Evolutionary conservation across 345 rosid genomes (phyloP), one percentile per base, ranked within the genome.

Genomic region (Populus ilicifolia): DNA sequence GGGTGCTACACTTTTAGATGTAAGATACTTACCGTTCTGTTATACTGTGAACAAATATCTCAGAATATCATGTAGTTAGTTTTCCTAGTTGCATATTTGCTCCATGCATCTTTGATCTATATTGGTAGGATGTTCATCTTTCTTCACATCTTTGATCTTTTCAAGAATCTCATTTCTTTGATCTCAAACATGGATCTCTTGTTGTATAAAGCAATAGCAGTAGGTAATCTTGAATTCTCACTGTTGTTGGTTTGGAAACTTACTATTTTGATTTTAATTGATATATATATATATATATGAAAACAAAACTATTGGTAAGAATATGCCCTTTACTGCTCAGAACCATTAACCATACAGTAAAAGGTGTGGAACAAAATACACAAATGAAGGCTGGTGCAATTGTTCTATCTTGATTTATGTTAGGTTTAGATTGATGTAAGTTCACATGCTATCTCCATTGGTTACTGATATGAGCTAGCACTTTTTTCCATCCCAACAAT

Each of bases 1-100:
- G 11, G 91, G 87, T 78, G 83, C 91, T 72, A 92, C 94, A 50
- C 56, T 84, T 82, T 27, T 85, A 5, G 93, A 94, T 78, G 99
- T 96, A 94, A 89, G 89, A 80, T 16, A 39, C 21, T 67, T 78
- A 77, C 64, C 69, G 41, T 16, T 30, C 21, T 73, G 72, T 27
- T 12, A 39, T 64, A 70, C 67, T 69, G 43, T 68, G 61, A 4
- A 29, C 21, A 71, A 64, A 20, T 41, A 71, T 44, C 62, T 78
- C 27, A 41, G 20, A 67, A 59, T 76, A 39, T 70, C 21, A 43
- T 69, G 35, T 48, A 11, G 17, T 73, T 39, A 6, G 46, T 30
- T 38, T 70, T 77, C 18, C 46, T 27, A 54, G 76, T 61, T 74
- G 67, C 27, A 61, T 16, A 17, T 66, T 21, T 27, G 33, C 44